Percentiles rank a stretch among this genome's conserved stretches.
These are phyloP conservation scores for Bipolaris victoriae DNA, from an alignment of 2,329 filamentous ascomycete species.

Conservation along the genomic window DNA sequence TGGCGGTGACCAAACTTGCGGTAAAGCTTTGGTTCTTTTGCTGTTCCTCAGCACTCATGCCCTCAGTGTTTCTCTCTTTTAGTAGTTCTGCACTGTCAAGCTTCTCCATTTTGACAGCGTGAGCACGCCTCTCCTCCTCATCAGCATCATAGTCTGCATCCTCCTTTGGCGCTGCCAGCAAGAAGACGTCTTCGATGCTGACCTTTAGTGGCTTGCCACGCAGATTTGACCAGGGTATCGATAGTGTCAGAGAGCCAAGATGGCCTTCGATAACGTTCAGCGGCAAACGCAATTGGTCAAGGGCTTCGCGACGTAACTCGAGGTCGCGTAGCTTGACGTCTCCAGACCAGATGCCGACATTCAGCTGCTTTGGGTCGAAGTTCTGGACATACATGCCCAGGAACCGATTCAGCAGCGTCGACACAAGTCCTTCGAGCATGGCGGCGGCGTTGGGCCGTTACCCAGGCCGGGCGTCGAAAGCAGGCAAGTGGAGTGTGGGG, in stretches of 20 bases:
- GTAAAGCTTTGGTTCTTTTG: slow-evolving; percentile 98
- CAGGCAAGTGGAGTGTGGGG: slow-evolving; percentile 18
- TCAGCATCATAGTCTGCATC: slow-evolving; percentile 92
- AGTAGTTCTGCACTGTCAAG: slow-evolving; percentile 94
- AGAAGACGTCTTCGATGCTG: slow-evolving; percentile 94
- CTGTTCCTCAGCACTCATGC: slow-evolving; percentile 92
- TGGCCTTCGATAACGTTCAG: slow-evolving; percentile 97
- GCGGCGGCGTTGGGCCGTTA: slow-evolving; percentile 67
- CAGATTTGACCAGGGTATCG: slow-evolving; percentile 97
- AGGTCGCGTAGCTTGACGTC: slow-evolving; percentile 95
- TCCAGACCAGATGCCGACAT: slow-evolving; percentile 98
- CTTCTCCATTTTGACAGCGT: slow-evolving; percentile 98
- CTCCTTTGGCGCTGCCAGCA: slow-evolving; percentile 93
- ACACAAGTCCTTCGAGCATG: slow-evolving; percentile 97
- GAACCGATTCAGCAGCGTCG: slow-evolving; percentile 97
- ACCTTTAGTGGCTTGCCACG: slow-evolving; percentile 93
- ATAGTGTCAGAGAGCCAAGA: slow-evolving; percentile 86
- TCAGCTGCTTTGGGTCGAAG: slow-evolving; percentile 96
- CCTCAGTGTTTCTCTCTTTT: slow-evolving; percentile 90
- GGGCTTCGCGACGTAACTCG: slow-evolving; percentile 88
- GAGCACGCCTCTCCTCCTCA: slow-evolving; percentile 84
- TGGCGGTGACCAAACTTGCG: slow-evolving; percentile 90
- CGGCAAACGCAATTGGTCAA: slow-evolving; percentile 95
- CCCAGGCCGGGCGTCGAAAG: slow-evolving; percentile 65
- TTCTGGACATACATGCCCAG: slow-evolving; percentile 99